These are phyloP conservation scores for Ophiostoma pallidulum DNA, from an alignment of 2,329 filamentous ascomycete species.

Conservation along the genomic window DNA sequence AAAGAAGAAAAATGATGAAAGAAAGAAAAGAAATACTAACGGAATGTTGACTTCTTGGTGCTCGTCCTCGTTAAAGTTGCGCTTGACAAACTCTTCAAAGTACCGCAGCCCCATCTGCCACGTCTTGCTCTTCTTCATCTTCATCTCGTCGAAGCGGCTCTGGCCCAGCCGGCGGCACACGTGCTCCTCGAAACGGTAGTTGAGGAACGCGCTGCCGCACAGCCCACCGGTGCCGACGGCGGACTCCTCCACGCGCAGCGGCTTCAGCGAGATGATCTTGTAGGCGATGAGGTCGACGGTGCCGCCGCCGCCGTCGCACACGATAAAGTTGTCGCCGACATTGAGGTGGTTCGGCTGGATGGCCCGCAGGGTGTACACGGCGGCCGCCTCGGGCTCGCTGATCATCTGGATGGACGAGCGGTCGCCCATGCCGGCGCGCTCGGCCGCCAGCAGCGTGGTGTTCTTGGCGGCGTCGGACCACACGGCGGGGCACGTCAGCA, in stretches of 20 bases:
- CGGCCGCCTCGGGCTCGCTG: conserved; percentile 70
- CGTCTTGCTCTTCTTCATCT: conserved; percentile 64
- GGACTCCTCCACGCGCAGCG: conserved; percentile 65
- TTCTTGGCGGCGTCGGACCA: conserved; percentile 84
- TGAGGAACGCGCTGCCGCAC: conserved; percentile 70
- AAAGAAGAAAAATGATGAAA: neutral
- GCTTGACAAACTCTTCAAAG: conserved; percentile 78
- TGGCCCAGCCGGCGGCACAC: conserved; percentile 58
- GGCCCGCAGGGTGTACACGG: conserved; percentile 69
- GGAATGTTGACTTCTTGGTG: conserved; percentile 69
- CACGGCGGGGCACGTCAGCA: conserved; percentile 72
- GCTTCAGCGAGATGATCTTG: conserved; percentile 64
- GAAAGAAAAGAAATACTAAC: conserved; percentile 30
- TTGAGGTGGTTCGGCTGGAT: conserved; percentile 67
- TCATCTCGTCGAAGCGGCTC: conserved; percentile 63
- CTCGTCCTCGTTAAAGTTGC: conserved; percentile 73
- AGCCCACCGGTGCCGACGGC: conserved; percentile 70
- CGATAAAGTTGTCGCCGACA: conserved; percentile 56
- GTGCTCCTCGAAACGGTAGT: conserved; percentile 73
- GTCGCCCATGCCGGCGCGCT: conserved; percentile 67
- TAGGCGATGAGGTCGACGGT: conserved; percentile 72
- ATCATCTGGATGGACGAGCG: conserved; percentile 66
- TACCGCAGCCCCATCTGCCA: conserved; percentile 73
- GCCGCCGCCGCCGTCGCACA: conserved; percentile 54
- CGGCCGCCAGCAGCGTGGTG: conserved; percentile 67